Conservation (phyloP, 108 stramenopile genomes). For the Pinguiococcus pyrenoidosus region DNA sequence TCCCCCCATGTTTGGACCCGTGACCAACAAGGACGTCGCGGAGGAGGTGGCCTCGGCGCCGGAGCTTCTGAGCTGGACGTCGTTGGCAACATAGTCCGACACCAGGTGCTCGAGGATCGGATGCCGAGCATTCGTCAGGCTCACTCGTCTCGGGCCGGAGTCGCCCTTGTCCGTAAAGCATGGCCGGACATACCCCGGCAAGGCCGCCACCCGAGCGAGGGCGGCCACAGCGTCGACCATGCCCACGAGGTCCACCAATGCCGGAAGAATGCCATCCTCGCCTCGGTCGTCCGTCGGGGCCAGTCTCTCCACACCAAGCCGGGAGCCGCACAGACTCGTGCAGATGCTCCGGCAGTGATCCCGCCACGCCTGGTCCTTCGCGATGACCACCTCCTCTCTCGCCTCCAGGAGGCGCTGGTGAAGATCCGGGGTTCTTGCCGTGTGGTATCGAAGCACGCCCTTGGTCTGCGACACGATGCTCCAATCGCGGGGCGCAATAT, state of each 20-base stretch:
- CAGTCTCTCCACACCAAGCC: slow-evolving; percentile 1
- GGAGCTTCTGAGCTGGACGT: slow-evolving; percentile 3
- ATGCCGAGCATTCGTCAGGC: slow-evolving; percentile 5
- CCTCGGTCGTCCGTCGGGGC: slow-evolving; percentile 12
- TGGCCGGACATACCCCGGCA: slow-evolving; percentile 19
- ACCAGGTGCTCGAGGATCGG: slow-evolving; percentile 19
- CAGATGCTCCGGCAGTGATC: too few relatives aligned
- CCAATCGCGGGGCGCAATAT: neutral
- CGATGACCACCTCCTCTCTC: slow-evolving; percentile 6
- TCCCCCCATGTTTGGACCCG: slow-evolving; percentile 30
- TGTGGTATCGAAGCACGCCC: slow-evolving; percentile 6
- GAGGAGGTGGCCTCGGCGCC: neutral
- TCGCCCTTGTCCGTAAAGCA: neutral
- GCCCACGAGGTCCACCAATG: slow-evolving; percentile 9
- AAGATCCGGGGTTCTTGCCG: slow-evolving; percentile 7
- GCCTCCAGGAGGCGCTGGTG: slow-evolving; percentile 7
- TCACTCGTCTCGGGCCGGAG: neutral
- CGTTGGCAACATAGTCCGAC: slow-evolving; percentile 17
- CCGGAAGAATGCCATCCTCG: slow-evolving; percentile 1
- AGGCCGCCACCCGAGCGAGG: slow-evolving; percentile 7
- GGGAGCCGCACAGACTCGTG: too few relatives aligned
- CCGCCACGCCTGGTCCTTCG: slow-evolving; percentile 16
- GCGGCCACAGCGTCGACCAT: slow-evolving; percentile 13
- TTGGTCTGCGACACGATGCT: neutral
- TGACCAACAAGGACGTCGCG: slow-evolving; percentile 19